phyloP scores from a whole-genome alignment of 2,329 filamentous ascomycete genomes.

The Meredithiella fracta region DNA sequence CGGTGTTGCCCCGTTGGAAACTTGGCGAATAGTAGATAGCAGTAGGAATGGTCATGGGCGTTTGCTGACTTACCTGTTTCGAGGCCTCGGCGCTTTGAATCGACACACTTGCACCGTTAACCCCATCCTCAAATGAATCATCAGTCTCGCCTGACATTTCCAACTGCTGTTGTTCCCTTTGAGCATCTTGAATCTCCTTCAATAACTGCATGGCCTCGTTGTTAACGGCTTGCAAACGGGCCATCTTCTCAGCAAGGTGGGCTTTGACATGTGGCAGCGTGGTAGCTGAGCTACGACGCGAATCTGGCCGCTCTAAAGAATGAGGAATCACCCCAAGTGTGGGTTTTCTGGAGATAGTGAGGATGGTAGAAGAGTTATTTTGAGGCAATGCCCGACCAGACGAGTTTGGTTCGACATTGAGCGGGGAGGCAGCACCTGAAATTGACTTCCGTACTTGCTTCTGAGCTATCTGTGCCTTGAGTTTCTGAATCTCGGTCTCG shows the following conservation, averaged over 20 bases:
- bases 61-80: neutral
- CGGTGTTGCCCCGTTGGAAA: neutral
- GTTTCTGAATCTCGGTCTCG: slow-evolving; percentile 40
- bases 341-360: too few relatives aligned
- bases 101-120: neutral
- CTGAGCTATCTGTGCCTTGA: slow-evolving; percentile 42
- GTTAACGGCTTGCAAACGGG: slow-evolving; percentile 9
- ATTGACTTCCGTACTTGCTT: slow-evolving; percentile 36
- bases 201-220: slow-evolving; percentile 9
- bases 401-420: neutral
- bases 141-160: neutral
- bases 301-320: too few relatives aligned
- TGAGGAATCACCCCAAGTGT: too few relatives aligned
- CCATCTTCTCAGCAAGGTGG: slow-evolving; percentile 19
- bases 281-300: neutral
- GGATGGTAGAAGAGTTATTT: too few relatives aligned
- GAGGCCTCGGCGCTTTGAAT: neutral
- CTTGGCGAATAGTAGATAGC: neutral
- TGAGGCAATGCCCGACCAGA: neutral
- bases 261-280: slow-evolving; percentile 17
- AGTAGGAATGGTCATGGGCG: neutral
- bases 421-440: slow-evolving; percentile 3
- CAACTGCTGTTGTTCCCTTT: slow-evolving; percentile 3
- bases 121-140: neutral
- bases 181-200: slow-evolving; percentile 12